Evolutionary conservation across 495 filamentous ascomycete genomes (phyloP), one percentile per base, ranked within the genome.

Genomic region (Geopyxis carbonaria): DNA sequence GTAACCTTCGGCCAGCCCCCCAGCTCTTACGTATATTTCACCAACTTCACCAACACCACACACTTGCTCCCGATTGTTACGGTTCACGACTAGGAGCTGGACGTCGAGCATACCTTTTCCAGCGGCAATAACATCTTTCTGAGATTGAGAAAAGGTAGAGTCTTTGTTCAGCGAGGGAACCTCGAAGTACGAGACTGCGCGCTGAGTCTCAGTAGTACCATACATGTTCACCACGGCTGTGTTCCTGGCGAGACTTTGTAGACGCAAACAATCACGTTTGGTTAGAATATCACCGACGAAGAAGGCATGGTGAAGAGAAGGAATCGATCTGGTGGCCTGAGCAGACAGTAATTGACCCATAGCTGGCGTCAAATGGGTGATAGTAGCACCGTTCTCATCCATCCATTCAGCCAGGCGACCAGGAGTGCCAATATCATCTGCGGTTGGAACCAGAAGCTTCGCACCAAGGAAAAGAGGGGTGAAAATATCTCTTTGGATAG

Each of bases 311-410:
- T 82, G 71, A 7, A 97, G 68, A 15, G 67, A 61, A 7, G 81
- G 76, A 55, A 93, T 92, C 46, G 80, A 63, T 0, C 75, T 70
- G 5, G 67, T 76, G 5, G 83, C 80, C 46, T 81, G 83, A 25
- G 87, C 89, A 21, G 92, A 78, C 1, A 97, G 64, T 36, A 97
- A 89, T 52, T 95, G 86, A 35, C 87, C 87, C 86, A 95, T 83
- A 25, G 86, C 89, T 4, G 89, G 89, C 0, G 89, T 97, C 11
- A 97, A 64, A 55, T 94, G 89, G 3, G 85, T 87, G 23, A 89
- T 76, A 11, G 81, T 93, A 10, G 79, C 73, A 37, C 68, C 61
- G 50, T 85, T 70, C 38, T 80, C 69, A 32, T 65, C 66, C 75
- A 94, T 86, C 89, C 89, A 94, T 49, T 91, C 80, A 2, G 83